Percentiles rank a stretch among this genome's conserved stretches.
These are phyloP conservation scores for Ceratocystiopsis sp. DNA, from an alignment of 2,329 filamentous ascomycete species.

Conservation along the genomic window DNA sequence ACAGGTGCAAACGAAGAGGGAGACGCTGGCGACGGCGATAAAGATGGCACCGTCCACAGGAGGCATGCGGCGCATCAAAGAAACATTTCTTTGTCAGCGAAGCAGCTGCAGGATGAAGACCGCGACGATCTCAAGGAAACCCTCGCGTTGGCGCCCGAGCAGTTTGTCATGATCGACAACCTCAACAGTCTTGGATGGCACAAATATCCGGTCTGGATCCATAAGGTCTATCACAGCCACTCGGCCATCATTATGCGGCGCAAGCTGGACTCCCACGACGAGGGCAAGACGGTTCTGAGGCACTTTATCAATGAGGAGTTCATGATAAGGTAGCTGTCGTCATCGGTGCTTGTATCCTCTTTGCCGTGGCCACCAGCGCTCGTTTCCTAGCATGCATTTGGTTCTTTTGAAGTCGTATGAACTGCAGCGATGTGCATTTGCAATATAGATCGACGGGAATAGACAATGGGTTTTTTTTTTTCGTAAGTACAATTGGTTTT, in stretches of 20 bases:
- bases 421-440: too few relatives aligned
- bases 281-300: constrained; percentile 59
- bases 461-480: too few relatives aligned
- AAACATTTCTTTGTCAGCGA: too few relatives aligned
- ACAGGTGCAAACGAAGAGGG: constrained; percentile 40
- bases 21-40: too few relatives aligned
- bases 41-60: too few relatives aligned
- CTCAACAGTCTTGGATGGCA: constrained; percentile 50
- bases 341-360: not conserved
- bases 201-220: constrained; percentile 57
- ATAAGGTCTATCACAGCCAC: constrained; percentile 64
- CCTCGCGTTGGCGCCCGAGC: constrained; percentile 59
- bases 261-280: constrained; percentile 48
- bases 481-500: too few relatives aligned
- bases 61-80: too few relatives aligned
- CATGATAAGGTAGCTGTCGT: constrained; percentile 15
- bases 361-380: not conserved
- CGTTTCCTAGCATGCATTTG: too few relatives aligned
- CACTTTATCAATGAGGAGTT: constrained; percentile 76
- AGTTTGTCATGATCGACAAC: constrained; percentile 71
- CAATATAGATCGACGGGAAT: too few relatives aligned
- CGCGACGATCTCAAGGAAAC: constrained; percentile 19
- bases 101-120: too few relatives aligned
- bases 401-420: too few relatives aligned
- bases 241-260: constrained; percentile 76